Evolutionary conservation across 2,329 filamentous ascomycete genomes (phyloP).

Genomic region (Apiospora hydei): DNA sequence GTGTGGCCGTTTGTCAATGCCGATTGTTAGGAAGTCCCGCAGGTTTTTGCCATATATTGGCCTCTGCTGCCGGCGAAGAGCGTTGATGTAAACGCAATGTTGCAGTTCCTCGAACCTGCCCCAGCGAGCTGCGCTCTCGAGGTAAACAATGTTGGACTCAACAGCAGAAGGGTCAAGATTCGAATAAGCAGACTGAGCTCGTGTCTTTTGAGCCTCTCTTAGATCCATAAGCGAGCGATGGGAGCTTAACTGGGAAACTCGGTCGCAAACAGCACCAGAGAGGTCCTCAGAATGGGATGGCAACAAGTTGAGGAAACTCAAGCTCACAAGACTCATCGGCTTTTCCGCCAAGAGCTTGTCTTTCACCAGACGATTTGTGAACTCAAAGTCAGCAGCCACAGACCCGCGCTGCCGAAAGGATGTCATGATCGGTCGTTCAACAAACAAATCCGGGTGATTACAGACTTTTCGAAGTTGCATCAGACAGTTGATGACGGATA

Average conservation of each 20-base stretch:
- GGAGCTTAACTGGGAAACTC: constrained; percentile 72
- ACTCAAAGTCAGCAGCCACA: constrained; percentile 75
- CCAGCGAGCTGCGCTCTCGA: constrained; percentile 76
- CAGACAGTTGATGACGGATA: constrained; percentile 97
- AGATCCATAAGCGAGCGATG: constrained; percentile 74
- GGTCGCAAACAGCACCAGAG: constrained; percentile 60
- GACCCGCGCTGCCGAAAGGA: constrained; percentile 92
- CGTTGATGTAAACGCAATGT: constrained; percentile 81
- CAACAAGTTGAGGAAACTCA: constrained; percentile 81
- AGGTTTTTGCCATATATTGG: constrained; percentile 84
- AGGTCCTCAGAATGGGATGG: constrained; percentile 74
- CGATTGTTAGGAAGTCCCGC: constrained; percentile 76
- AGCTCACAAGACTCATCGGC: constrained; percentile 69
- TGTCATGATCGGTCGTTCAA: constrained; percentile 94
- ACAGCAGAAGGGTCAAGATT: constrained; percentile 71
- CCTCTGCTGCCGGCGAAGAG: constrained; percentile 77
- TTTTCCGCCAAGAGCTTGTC: constrained; percentile 68
- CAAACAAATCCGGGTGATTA: constrained; percentile 96
- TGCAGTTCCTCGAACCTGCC: constrained; percentile 79
- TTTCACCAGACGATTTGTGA: constrained; percentile 75
- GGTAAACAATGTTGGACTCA: constrained; percentile 72
- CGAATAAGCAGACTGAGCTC: constrained; percentile 62
- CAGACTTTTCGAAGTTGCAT: constrained; percentile 98
- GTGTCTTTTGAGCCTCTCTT: constrained; percentile 71
- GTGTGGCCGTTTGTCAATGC: constrained; percentile 64